phyloP scores from a whole-genome alignment of 2,329 filamentous ascomycete genomes.

The Microdochium bolleyi region DNA sequence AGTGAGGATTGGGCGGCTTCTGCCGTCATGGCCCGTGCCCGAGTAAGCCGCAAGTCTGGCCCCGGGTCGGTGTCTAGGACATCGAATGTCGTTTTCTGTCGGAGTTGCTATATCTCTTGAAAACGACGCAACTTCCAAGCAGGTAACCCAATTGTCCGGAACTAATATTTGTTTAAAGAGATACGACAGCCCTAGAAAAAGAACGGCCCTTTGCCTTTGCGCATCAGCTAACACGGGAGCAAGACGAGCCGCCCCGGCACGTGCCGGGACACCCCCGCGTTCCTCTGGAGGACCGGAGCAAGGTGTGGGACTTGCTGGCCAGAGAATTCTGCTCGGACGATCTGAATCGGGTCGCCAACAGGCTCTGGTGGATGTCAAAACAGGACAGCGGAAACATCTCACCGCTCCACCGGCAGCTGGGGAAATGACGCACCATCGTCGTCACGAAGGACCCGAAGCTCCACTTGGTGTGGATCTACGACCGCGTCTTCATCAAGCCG shows the following conservation, averaged over 20 bases:
- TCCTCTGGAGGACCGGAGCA: slow-evolving; percentile 1
- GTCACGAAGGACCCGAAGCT: slow-evolving; percentile 18
- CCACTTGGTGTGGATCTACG: slow-evolving; percentile 18
- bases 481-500: slow-evolving; percentile 14
- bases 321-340: slow-evolving; percentile 6
- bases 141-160: no score
- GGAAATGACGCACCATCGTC: slow-evolving; percentile 16
- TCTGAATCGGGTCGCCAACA: slow-evolving; percentile 4
- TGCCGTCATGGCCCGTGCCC: no score
- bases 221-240: slow-evolving; percentile 1
- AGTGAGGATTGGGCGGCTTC: no score
- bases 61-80: no score
- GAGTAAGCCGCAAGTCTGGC: no score
- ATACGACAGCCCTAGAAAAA: no score
- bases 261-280: slow-evolving; percentile 6
- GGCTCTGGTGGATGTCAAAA: slow-evolving; percentile 7
- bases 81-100: no score
- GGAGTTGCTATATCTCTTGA: no score
- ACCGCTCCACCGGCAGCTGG: slow-evolving; percentile 19
- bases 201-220: slow-evolving; percentile 2
- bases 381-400: slow-evolving; percentile 8
- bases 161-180: no score
- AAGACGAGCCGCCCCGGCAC: not conserved
- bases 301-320: slow-evolving; percentile 3
- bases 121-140: no score